A percentile compares a stretch with the other conserved stretches of the same genome.
Evolutionary conservation across 208 protist species (phyloP).

Genomic region (Acanthamoeba castellanii): DNA sequence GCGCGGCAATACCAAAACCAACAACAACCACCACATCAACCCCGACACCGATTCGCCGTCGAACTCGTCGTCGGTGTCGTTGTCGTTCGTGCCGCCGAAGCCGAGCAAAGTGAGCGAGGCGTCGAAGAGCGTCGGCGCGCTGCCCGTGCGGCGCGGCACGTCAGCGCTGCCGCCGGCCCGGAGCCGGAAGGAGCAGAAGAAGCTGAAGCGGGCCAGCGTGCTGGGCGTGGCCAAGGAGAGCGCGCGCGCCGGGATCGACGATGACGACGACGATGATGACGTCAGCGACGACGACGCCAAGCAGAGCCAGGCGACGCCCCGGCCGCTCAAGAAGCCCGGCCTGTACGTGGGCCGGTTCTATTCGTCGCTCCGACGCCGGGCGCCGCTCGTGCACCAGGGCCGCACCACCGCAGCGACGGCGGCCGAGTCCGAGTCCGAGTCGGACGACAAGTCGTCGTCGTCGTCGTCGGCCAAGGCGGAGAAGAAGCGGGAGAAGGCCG

Average conservation of each 20-base stretch:
- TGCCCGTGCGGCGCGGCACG: not conserved
- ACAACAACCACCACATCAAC: too few species aligned
- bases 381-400: not conserved
- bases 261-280: not conserved
- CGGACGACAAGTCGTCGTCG: not conserved
- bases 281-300: not conserved
- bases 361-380: constrained; percentile 19
- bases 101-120: not conserved
- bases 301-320: not conserved
- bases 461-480: not conserved
- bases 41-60: not conserved
- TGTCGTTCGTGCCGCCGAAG: not conserved
- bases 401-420: not conserved
- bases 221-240: not conserved
- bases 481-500: not conserved
- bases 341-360: constrained; percentile 29
- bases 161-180: not conserved
- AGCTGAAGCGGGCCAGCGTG: constrained; percentile 30
- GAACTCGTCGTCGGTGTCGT: not conserved
- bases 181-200: not conserved
- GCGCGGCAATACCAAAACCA: not conserved
- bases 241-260: not conserved
- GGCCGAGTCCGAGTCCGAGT: not conserved
- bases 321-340: not conserved
- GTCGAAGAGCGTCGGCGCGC: not conserved